A percentile compares a stretch with the other conserved stretches of the same genome.
Conservation (phyloP, 306 rosid genomes). For the Vigna radiata region DNA sequence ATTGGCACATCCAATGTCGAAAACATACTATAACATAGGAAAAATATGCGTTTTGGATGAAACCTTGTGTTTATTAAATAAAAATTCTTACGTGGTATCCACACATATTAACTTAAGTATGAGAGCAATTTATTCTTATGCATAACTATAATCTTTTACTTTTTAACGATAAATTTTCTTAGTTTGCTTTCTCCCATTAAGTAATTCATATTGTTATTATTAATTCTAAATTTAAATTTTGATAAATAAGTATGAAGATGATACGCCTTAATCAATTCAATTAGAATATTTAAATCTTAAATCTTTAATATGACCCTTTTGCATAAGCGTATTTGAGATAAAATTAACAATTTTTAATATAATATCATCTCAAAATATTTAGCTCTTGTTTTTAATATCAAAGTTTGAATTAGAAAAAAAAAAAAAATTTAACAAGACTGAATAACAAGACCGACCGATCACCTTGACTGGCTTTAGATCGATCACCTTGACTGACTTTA, state of each 20-base stretch:
- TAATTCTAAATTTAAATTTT: background rate
- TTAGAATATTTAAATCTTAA: no score
- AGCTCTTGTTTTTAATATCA: no score
- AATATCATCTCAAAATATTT: no score
- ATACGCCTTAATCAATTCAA: no score
- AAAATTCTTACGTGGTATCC: background rate
- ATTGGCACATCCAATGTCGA: background rate
- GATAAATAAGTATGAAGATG: background rate
- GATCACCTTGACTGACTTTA: no score
- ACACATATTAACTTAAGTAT: background rate
- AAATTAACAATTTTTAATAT: no score
- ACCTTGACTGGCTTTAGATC: no score
- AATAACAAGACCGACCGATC: no score
- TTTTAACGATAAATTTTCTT: background rate
- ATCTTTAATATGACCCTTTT: no score
- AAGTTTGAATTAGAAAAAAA: no score
- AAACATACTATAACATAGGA: background rate
- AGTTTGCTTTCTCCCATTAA: background rate
- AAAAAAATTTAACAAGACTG: no score
- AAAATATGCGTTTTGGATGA: conserved; percentile 7
- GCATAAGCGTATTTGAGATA: no score
- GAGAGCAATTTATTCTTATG: background rate
- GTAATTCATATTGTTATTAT: background rate
- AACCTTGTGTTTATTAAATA: background rate
- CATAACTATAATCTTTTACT: background rate